Conservation (phyloP, 495 filamentous ascomycete genomes). For the Penicillium steckii region DNA sequence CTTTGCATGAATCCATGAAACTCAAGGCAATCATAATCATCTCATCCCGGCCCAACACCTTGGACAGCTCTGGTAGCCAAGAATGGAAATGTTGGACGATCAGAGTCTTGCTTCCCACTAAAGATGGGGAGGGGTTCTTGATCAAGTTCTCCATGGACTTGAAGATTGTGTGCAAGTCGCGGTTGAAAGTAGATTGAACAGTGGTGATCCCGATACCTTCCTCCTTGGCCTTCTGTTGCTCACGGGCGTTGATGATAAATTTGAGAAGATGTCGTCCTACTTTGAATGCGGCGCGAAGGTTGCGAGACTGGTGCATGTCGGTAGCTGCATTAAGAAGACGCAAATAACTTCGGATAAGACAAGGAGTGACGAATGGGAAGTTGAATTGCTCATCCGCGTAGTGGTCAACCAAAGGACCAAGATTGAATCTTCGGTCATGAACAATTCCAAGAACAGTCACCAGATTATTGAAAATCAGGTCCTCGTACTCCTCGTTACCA, state of each 20-base stretch:
- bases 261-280: slow-evolving; percentile 90
- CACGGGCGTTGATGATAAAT: slow-evolving; percentile 88
- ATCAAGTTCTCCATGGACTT: slow-evolving; percentile 85
- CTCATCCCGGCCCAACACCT: slow-evolving; percentile 74
- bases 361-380: slow-evolving; percentile 91
- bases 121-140: slow-evolving; percentile 75
- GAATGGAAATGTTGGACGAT: slow-evolving; percentile 96
- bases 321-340: slow-evolving; percentile 75
- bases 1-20: slow-evolving; percentile 87
- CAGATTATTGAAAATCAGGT: slow-evolving; percentile 86
- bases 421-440: slow-evolving; percentile 89
- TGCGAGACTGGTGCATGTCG: slow-evolving; percentile 76
- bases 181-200: slow-evolving; percentile 71
- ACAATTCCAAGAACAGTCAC: slow-evolving; percentile 90
- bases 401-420: slow-evolving; percentile 84
- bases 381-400: slow-evolving; percentile 90
- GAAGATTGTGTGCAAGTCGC: slow-evolving; percentile 84
- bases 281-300: slow-evolving; percentile 89
- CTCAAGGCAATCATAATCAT: slow-evolving; percentile 88
- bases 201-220: slow-evolving; percentile 85
- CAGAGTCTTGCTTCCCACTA: slow-evolving; percentile 91
- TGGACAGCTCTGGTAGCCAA: slow-evolving; percentile 86
- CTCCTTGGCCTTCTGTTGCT: slow-evolving; percentile 85
- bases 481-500: slow-evolving; percentile 87
- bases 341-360: slow-evolving; percentile 82